Percentiles rank a stretch among this genome's conserved stretches.
These are phyloP conservation scores for Wickerhamiella infanticola DNA, from an alignment of 1,139 yeast genomes.

Conservation along the genomic window DNA sequence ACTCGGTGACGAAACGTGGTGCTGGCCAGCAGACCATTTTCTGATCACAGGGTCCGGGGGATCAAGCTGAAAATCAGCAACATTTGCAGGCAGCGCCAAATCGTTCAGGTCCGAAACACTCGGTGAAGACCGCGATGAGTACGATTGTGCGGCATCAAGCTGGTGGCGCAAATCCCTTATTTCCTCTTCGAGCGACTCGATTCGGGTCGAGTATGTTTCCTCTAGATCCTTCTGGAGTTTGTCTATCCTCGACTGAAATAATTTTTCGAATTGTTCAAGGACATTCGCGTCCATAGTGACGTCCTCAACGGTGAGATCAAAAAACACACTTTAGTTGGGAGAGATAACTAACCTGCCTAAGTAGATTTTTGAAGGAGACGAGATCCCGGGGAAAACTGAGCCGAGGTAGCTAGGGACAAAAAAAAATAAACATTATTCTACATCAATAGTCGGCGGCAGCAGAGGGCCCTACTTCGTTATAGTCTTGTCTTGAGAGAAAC, in stretches of 20 bases:
- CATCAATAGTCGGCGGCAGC: background rate
- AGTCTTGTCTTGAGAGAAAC: constrained; percentile 55
- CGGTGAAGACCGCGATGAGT: background rate
- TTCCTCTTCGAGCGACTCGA: background rate
- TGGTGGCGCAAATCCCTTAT: background rate
- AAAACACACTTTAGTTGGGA: background rate
- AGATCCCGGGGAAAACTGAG: background rate
- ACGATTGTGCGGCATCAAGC: background rate
- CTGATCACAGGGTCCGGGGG: background rate
- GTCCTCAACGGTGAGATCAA: no score
- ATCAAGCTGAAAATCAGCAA: background rate
- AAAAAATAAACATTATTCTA: no score
- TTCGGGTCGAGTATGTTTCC: background rate
- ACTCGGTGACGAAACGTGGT: background rate
- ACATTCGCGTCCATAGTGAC: background rate
- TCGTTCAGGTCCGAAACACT: background rate
- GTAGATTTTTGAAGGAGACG: background rate
- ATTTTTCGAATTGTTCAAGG: background rate
- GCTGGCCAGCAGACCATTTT: background rate
- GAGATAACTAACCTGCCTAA: background rate
- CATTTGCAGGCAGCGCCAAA: background rate
- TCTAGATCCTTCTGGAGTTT: background rate
- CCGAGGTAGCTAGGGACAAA: no score
- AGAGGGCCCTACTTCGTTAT: constrained; percentile 65
- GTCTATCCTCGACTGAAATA: background rate